Evolutionary conservation across 345 rosid genomes (phyloP), one percentile per base, ranked within the genome.

Genomic region (thale cress (Arabidopsis thaliana)): DNA sequence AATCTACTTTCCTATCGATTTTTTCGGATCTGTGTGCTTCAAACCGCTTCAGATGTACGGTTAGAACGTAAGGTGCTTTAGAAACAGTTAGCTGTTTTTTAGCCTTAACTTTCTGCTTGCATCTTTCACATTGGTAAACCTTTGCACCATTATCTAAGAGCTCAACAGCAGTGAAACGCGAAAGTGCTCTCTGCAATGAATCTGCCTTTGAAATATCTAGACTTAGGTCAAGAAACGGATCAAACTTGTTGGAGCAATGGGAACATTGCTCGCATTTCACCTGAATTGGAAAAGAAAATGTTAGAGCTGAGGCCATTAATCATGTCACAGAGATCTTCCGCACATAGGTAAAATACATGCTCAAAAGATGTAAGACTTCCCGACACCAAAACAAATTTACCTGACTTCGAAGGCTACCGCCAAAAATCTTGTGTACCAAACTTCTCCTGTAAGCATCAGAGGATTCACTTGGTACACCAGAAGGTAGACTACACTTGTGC

Each of bases 401-500:
- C 96, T 85, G 98, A 83, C 98, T 95, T 6, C 94, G 83, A 56
- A 95, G 88, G 73, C 83, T 91, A 59, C 99, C 99, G 13, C 99
- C 99, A 80, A 95, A 95, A 64, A 95, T 95, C 74, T 87, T 92
- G 87, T 92, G 96, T 4, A 95, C 98, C 86, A 90, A 83, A 85
- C 99, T 95, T 80, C 77, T 90, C 76, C 89, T 93, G 77, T 90
- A 90, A 73, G 99, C 99, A 77, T 88, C 76, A 50, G 96, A 84
- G 8, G 99, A 95, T 81, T 92, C 91, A 20, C 89, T 92, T 8
- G 89, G 89, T 61, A 95, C 93, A 72, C 99, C 98, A 36, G 92
- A 92, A 32, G 99, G 98, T 52, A 95, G 81, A 90, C 91, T 89
- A 70, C 98, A 92, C 75, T 90, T 95, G 74, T 95, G 98, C 99